Percentiles rank a stretch among this genome's conserved stretches.
Conservation (phyloP, 345 rosid genomes). For the Citrus trifoliata region DNA sequence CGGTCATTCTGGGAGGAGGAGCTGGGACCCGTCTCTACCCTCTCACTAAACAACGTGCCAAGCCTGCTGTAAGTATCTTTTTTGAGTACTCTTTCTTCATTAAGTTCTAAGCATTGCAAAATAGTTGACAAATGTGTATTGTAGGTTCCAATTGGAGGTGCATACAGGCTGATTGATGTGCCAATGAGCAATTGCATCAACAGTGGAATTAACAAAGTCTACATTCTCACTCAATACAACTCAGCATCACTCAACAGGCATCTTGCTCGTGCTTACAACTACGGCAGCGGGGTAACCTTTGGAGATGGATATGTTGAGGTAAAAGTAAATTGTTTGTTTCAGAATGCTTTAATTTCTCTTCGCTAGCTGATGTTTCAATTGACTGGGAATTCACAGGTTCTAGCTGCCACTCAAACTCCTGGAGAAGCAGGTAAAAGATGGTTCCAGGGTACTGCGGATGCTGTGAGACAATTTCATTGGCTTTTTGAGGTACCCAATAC, state of each 20-base stretch:
- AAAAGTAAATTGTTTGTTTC: not conserved
- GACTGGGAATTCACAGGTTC: constrained; percentile 38
- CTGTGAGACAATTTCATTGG: constrained; percentile 96
- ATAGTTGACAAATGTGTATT: not conserved
- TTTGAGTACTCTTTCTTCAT: not conserved
- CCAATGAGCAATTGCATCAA: constrained; percentile 99
- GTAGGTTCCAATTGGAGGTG: constrained; percentile 91
- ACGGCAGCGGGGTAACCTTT: constrained; percentile 60
- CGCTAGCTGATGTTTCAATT: not conserved
- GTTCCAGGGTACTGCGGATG: constrained; percentile 99
- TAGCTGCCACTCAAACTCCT: constrained; percentile 95
- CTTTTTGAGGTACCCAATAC: constrained; percentile 72
- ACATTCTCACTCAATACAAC: constrained; percentile 93
- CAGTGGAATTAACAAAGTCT: constrained; percentile 90
- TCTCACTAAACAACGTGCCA: constrained; percentile 93
- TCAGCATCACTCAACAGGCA: constrained; percentile 91
- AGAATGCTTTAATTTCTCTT: not conserved
- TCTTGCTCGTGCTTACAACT: constrained; percentile 82
- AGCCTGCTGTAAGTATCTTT: constrained; percentile 69
- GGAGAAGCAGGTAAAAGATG: constrained; percentile 88
- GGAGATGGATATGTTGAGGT: constrained; percentile 95
- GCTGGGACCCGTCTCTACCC: constrained; percentile 99
- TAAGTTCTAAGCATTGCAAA: not conserved
- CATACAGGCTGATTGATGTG: constrained; percentile 94
- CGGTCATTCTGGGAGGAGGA: constrained; percentile 91